Evolutionary conservation across 805 yeast species (phyloP).

Genomic region (Metschnikowia cubensis): DNA sequence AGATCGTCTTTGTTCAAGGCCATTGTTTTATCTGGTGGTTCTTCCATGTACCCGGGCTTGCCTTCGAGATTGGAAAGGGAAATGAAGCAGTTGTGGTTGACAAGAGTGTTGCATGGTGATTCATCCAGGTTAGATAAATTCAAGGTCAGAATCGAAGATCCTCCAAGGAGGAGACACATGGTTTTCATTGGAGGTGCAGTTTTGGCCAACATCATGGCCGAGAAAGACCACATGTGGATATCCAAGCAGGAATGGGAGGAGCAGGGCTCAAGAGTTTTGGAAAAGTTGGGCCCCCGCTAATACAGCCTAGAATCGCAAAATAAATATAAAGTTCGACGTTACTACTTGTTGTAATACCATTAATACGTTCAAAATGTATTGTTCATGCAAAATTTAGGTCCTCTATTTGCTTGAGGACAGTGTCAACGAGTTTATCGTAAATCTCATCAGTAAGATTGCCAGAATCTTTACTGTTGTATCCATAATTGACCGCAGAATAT

Average conservation of each 20-base stretch:
- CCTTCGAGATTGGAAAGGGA: slow-evolving; percentile 95
- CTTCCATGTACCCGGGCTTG: slow-evolving; percentile 97
- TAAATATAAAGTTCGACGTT: not conserved
- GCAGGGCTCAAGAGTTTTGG: slow-evolving; percentile 81
- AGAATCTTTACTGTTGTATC: slow-evolving; percentile 41
- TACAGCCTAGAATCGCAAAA: not conserved
- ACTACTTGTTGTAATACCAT: not conserved
- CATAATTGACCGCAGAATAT: slow-evolving; percentile 73
- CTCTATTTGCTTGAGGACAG: slow-evolving; percentile 53
- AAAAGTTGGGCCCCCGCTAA: slow-evolving; percentile 88
- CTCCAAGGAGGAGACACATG: slow-evolving; percentile 98
- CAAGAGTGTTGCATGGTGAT: slow-evolving; percentile 82
- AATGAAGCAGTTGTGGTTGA: slow-evolving; percentile 92
- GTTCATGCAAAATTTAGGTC: slow-evolving; percentile 31
- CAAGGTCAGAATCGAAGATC: slow-evolving; percentile 95
- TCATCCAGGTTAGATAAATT: slow-evolving; percentile 83
- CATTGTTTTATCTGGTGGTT: slow-evolving; percentile 94
- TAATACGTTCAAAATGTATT: not conserved
- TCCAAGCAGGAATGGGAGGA: slow-evolving; percentile 97
- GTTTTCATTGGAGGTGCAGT: slow-evolving; percentile 99
- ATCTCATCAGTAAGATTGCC: slow-evolving; percentile 37
- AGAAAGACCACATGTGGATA: slow-evolving; percentile 98
- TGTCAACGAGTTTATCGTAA: slow-evolving; percentile 41
- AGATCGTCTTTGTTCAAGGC: slow-evolving; percentile 86
- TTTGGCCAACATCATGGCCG: slow-evolving; percentile 95